Percentiles rank a stretch among this genome's conserved stretches.
phyloP scores from a whole-genome alignment of 306 rosid genomes.

The Sesbania bispinosa region DNA sequence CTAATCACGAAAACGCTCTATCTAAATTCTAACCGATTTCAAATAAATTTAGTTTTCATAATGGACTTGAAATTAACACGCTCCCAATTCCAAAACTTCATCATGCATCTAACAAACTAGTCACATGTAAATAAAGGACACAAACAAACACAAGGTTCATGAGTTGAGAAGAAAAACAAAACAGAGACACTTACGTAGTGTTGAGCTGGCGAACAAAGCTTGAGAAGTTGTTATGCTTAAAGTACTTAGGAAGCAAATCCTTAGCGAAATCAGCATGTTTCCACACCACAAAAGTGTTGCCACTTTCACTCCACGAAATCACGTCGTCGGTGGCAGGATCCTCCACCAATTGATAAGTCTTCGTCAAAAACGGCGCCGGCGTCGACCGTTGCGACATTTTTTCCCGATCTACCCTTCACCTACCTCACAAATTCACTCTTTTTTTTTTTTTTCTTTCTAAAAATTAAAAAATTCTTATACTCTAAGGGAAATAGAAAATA shows the following conservation, averaged over 20 bases:
- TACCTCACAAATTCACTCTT: slow-evolving; percentile 13
- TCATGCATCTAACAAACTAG: background rate
- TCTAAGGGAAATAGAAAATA: background rate
- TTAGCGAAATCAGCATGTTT: slow-evolving; percentile 71
- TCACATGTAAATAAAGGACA: too few species aligned
- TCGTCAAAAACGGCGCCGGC: slow-evolving; percentile 84
- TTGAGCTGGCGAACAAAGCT: slow-evolving; percentile 98
- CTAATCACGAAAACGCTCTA: too few species aligned
- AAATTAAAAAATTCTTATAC: too few species aligned
- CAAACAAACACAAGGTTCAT: too few species aligned
- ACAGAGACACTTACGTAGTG: slow-evolving; percentile 59
- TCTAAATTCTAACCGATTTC: too few species aligned
- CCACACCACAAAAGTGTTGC: slow-evolving; percentile 79
- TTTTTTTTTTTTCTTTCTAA: background rate
- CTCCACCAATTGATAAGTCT: slow-evolving; percentile 72
- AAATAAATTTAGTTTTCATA: too few species aligned
- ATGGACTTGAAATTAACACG: background rate
- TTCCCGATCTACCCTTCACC: slow-evolving; percentile 38
- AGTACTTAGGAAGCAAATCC: slow-evolving; percentile 76
- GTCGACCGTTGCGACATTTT: slow-evolving; percentile 62
- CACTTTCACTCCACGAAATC: slow-evolving; percentile 71
- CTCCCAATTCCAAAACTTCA: background rate
- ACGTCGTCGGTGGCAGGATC: slow-evolving; percentile 60
- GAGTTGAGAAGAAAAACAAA: too few species aligned
- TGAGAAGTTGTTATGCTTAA: slow-evolving; percentile 93